Evolutionary conservation across 1,139 yeast genomes (phyloP), one percentile per base, ranked within the genome.

Genomic region (Lodderomyces jiufengensis): DNA sequence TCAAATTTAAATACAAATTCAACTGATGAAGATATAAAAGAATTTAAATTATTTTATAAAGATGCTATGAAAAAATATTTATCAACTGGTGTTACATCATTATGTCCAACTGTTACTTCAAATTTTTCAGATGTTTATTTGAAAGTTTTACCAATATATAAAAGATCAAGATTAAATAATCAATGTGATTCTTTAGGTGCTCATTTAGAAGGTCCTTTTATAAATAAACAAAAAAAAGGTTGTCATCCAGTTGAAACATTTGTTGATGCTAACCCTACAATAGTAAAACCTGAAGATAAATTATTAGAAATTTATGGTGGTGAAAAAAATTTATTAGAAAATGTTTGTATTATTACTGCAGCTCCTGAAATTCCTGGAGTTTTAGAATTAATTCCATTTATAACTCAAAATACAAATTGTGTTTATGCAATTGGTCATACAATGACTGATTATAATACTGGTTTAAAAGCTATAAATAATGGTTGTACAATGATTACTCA

Each of bases 171-270:
- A 31, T 48, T 59, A 5, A 38, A 48, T 24, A 47, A 53, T 30
- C 70, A 66, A 47, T 63, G 75, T 11, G 84, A 78, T 49, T 69
- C 75, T 5, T 58, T 78, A 36, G 84, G 84, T 3, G 80, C 80
- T n/a, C 84, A 78, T 48, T 55, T 75, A 33, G 84, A 78, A 48
- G 84, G 84, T 7, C 84, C 84, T 3, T 77, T 78, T 50, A 70
- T 78, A 42, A 73, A 70, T 42, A 57, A 66, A 32, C 50, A 63
- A 39, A 78, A 78, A 56, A 78, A 76, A 44, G 84, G 84, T 1
- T 78, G 83, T 49, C 84, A 78, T 49, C 81, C 81, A 3, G 65
- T 63, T 16, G 78, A 73, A 42, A 74, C 80, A n/a, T 63, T 78
- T 42, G 70, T 64, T 25, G 66, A 64, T 38, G 78, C 78, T 13